These are phyloP conservation scores for Backusella sp. DNA, from an alignment of 192 early-diverging fungal genomes.

Conservation along the genomic window DNA sequence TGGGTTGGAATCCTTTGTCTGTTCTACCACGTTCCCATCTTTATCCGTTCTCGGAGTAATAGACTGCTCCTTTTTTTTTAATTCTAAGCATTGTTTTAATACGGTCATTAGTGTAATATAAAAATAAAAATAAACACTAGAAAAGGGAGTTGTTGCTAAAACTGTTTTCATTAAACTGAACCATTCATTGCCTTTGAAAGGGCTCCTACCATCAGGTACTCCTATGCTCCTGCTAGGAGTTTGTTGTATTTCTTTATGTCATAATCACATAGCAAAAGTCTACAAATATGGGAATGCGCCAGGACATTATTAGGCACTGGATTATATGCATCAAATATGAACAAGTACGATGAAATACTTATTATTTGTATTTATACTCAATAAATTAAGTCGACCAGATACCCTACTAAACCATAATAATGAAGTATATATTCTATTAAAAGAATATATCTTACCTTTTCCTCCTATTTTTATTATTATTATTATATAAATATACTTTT, in stretches of 20 bases:
- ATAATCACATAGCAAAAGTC: neutral
- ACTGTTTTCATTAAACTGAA: slow-evolving; percentile 5
- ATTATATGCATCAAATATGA: neutral
- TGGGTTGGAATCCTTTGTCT: neutral
- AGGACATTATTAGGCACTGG: neutral
- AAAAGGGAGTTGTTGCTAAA: neutral
- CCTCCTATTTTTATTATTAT: neutral
- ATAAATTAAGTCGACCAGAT: neutral
- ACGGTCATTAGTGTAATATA: neutral
- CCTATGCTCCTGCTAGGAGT: neutral
- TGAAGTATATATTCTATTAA: neutral
- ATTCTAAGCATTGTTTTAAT: slow-evolving; percentile 1
- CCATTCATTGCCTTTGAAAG: neutral
- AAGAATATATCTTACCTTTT: neutral
- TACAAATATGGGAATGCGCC: slow-evolving; percentile 1
- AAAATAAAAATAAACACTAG: neutral
- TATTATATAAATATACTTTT: neutral
- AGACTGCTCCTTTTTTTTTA: neutral
- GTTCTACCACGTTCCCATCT: neutral
- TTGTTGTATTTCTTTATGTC: neutral
- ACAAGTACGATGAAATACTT: neutral
- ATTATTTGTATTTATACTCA: neutral
- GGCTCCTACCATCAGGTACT: neutral
- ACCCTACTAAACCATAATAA: neutral
- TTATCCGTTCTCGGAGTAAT: slow-evolving; percentile 7